Evolutionary conservation across 2,329 filamentous ascomycete species (phyloP), one percentile per base, ranked within the genome.

Genomic region (Pseudonectria foliicola): DNA sequence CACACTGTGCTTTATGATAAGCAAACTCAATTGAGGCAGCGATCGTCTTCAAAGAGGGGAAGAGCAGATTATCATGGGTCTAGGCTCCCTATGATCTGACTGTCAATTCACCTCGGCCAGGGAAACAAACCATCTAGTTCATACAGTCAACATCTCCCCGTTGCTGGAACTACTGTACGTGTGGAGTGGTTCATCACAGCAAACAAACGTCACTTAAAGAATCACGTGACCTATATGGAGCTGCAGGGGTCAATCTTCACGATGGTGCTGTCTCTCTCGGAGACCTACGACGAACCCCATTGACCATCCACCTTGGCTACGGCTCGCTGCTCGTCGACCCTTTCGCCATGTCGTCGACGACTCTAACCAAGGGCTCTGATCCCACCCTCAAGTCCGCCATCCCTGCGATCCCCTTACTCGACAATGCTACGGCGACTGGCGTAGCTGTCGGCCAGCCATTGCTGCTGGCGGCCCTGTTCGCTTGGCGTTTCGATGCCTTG

Each of bases 401-500:
- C 13, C 55, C 61, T 13, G 57, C 66, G 3, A 51, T 71, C 38
- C 52, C 58, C 16, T 54, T 61, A 24, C 47, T 64, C 34, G 50
- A 61, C 36, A 61, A 54, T 24, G 52, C 61, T 12, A 44, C 56
- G 29, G 64, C 67, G 8, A 55, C 63, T 38, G 55, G 72, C 14
- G 73, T 82, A 53, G 75, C 80, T 10, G 71, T 85, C 51, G 59
- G 77, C 13, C 84, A 93, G 47, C 81, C 85, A 0, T 60, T 72
- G 16, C 60, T 87, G 10, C 68, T 93, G 21, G 69, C 85, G 21
- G 71, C 70, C 8, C 61, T 82, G 25, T 80, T 82, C 54, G 69
- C 72, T 29, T 54, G 75, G 43, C 73, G 73, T 26, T 90, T 93
- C 60, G 56, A 64, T 25, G 63, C 70, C 13, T 68, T 94, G 16